A percentile compares a stretch with the other conserved stretches of the same genome.
These are phyloP conservation scores for Exophiala sideris DNA, from an alignment of 2,329 filamentous ascomycete genomes.

Conservation along the genomic window DNA sequence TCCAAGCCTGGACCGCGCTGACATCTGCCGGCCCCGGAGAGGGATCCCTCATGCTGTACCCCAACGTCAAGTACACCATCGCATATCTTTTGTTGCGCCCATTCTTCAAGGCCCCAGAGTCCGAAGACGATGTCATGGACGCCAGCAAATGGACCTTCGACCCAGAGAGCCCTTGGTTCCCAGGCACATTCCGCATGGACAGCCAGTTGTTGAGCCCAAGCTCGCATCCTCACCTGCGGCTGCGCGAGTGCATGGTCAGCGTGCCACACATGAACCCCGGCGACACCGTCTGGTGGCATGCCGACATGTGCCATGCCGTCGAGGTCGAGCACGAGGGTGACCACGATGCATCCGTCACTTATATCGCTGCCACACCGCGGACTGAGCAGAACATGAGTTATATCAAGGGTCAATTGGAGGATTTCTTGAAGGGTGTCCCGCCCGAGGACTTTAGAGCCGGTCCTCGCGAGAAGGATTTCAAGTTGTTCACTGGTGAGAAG, in stretches of 20 bases:
- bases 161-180: conserved; percentile 35
- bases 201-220: conserved; percentile 44
- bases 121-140: conserved; percentile 35
- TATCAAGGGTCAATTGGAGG: conserved; percentile 50
- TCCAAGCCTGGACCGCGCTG: conserved; percentile 45
- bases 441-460: conserved; percentile 34
- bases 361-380: conserved; percentile 38
- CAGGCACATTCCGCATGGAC: conserved; percentile 36
- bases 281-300: conserved; percentile 44
- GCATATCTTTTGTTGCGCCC: conserved; percentile 44
- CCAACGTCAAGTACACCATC: conserved; percentile 37
- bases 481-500: conserved; percentile 17
- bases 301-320: conserved; percentile 42
- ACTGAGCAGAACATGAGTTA: conserved; percentile 33
- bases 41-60: conserved; percentile 42
- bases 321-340: conserved; percentile 38
- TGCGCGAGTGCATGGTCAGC: conserved; percentile 38
- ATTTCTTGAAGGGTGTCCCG: conserved; percentile 51
- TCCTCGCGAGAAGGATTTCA: conserved; percentile 13
- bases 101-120: conserved; percentile 38
- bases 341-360: conserved; percentile 35
- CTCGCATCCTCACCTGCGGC: conserved; percentile 40
- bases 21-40: conserved; percentile 35
- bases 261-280: conserved; percentile 40
- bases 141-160: conserved; percentile 39